Evolutionary conservation across 352 stramenopile species (phyloP).

Genomic region (Phytopythium boreale): DNA sequence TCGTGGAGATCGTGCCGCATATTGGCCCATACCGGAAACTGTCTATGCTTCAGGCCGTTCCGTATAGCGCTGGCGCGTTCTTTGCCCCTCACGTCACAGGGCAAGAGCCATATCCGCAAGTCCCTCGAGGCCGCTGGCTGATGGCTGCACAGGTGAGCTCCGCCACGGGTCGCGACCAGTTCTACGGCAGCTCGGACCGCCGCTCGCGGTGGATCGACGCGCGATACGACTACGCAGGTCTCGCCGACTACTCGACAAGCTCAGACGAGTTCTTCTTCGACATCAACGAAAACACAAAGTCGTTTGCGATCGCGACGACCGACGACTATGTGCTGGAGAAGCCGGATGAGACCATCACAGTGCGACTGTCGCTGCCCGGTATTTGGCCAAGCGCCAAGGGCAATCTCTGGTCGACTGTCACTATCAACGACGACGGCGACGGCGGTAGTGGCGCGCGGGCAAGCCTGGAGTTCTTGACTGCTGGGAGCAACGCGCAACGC

Average conservation of each 20-base stretch:
- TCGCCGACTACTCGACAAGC: conserved; percentile 86
- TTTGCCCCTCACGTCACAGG: conserved; percentile 52
- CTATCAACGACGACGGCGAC: conserved; percentile 91
- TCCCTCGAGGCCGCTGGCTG: conserved; percentile 60
- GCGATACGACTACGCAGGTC: conserved; percentile 87
- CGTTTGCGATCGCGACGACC: conserved; percentile 84
- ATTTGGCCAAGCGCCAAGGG: conserved; percentile 90
- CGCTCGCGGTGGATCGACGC: conserved; percentile 75
- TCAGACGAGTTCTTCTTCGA: conserved; percentile 69
- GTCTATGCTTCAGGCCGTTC: conserved; percentile 52
- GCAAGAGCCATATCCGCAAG: conserved; percentile 75
- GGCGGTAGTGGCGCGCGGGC: conserved; percentile 75
- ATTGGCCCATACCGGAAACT: conserved; percentile 66
- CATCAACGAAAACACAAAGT: conserved; percentile 37
- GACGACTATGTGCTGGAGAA: conserved; percentile 90
- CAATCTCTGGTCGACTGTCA: conserved; percentile 83
- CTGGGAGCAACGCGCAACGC: conserved; percentile 25
- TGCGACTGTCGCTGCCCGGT: conserved; percentile 90
- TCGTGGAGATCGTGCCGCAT: conserved; percentile 32
- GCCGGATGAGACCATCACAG: conserved; percentile 87
- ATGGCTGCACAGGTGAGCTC: conserved; percentile 66
- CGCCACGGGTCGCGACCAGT: conserved; percentile 86
- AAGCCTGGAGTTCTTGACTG: conserved; percentile 58
- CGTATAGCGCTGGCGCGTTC: conserved; percentile 39
- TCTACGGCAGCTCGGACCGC: conserved; percentile 86